Percentiles rank a stretch among this genome's conserved stretches.
phyloP scores from a whole-genome alignment of 163 green algal genomes.

The Volvox carteri region DNA sequence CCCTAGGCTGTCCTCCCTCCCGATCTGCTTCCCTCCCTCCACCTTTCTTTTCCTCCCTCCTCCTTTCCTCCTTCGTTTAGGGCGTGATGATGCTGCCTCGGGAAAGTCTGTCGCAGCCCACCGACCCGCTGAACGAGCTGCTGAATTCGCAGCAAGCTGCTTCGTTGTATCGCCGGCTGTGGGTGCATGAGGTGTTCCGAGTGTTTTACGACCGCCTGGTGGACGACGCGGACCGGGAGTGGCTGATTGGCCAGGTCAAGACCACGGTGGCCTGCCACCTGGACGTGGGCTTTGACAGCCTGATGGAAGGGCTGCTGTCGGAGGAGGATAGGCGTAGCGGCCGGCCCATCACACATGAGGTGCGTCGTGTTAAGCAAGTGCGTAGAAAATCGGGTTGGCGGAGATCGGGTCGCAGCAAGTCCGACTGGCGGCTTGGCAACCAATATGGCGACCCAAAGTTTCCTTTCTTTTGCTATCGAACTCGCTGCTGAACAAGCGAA shows the following conservation, averaged over 20 bases:
- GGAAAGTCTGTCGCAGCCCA: slow-evolving; percentile 53
- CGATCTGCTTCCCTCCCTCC: not conserved
- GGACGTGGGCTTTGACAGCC: slow-evolving; percentile 63
- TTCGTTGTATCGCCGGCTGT: slow-evolving; percentile 77
- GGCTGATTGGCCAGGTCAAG: slow-evolving; percentile 75
- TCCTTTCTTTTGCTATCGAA: no score
- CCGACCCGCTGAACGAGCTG: slow-evolving; percentile 1
- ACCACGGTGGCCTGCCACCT: slow-evolving; percentile 59
- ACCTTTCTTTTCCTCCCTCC: not conserved
- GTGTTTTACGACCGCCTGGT: slow-evolving; percentile 91
- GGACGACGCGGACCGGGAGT: slow-evolving; percentile 81
- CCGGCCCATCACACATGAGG: slow-evolving; percentile 42
- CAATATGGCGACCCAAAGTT: no score
- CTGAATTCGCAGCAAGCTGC: not conserved
- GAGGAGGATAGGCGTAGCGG: slow-evolving; percentile 20
- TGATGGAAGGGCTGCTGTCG: slow-evolving; percentile 65
- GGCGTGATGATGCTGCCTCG: slow-evolving; percentile 79
- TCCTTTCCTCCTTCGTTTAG: slow-evolving; percentile 45
- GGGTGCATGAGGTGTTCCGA: slow-evolving; percentile 84
- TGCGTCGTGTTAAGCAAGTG: not conserved
- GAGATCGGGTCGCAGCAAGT: no score
- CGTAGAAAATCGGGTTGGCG: no score
- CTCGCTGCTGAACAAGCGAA: no score
- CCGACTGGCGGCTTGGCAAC: no score
- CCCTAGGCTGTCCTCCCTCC: no score